Evolutionary conservation across 345 rosid species (phyloP), one percentile per base, ranked within the genome.

Genomic region (Anacardium occidentale): DNA sequence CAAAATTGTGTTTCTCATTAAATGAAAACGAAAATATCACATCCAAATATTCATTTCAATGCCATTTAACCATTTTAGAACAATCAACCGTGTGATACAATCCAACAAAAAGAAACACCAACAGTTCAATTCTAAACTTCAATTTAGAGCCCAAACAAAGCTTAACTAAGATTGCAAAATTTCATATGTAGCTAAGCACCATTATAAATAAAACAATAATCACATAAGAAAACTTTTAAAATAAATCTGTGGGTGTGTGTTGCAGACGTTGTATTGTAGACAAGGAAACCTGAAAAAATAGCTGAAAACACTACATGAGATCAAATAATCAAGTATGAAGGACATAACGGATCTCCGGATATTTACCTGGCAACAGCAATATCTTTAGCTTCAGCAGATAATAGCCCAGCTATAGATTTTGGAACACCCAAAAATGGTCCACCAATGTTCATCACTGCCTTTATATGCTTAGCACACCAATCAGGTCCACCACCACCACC

Each of bases 401-500:
- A 91, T 79, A 95, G 93, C 44, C 98, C 97, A 24, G 93, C 62
- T 26, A 91, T 80, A 65, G 97, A 89, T 79, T 95, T 95, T 50
- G 99, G 96, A 78, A 91, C 96, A 55, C 99, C 99, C 73, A 95
- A 83, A 82, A 95, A 85, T 6, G 99, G 98, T 45, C 94, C 97
- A 65, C 94, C 99, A 52, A 95, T 93, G 65, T 95, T 95, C 83
- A 95, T 77, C 74, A 95, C 91, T 3, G 99, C 90, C 78, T 93
- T 95, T 68, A 95, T 91, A 89, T 95, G 81, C 84, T 90, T 95
- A 0, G 98, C 77, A 70, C 99, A 95, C 99, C 98, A 95, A 76
- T 84, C 91, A 13, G 93, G 84, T 60, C 97, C 99, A 42, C 99
- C 98, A 0, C 96, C 98, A 25, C 97, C 99, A 25, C 99, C 99